Base-by-base conservation (phyloP, 768 basidiomycete species). In the Amyloporia xantha region DNA sequence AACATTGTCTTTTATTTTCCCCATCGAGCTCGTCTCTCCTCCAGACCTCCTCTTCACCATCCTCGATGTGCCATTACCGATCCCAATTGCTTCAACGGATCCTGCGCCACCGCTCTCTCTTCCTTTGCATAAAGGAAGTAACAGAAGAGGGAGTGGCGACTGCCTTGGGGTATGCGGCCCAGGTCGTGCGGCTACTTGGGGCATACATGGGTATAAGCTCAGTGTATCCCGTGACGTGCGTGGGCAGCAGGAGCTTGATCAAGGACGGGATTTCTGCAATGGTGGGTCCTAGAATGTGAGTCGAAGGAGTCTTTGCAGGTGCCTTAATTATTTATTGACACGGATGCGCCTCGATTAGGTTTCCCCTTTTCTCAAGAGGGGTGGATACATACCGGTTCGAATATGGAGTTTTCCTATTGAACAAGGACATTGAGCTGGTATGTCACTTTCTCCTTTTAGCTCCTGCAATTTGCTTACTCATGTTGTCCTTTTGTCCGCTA, bases 301-400 rank as follows among this genome's bases (percentile, higher is more conserved):
- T 73, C 26, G 24, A 13, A 40, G 35, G 46, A n/a, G n/a, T 13
- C 3, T 43, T 46, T 15, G 33, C 37, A 9, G 9, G 27, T 30
- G 21, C 19, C 12, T 27, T 42, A 44, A 11, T 19, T 27, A 41
- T 40, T 30, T 25, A 27, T 39, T 9, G 7, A 4, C 57, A n/a
- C n/a, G n/a, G n/a, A n/a, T n/a, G n/a, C n/a, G n/a, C n/a, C n/a
- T n/a, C n/a, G n/a, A n/a, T n/a, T n/a, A 96, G 94, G 77, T 99
- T 98, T 65, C 96, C 96, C 15, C 70, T 99, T 25, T 99, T 91
- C 66, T 84, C 90, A 1, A 89, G 81, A 68, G 93, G 94, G 4
- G 94, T 97, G 50, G 96, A 98, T 63, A 87, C 86, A 37, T 98
- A 97, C 68, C 78, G 96, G 21, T 99, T 95, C 60, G 95, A 98